phyloP scores from a whole-genome alignment of 345 rosid genomes.

The Laguncularia racemosa region DNA sequence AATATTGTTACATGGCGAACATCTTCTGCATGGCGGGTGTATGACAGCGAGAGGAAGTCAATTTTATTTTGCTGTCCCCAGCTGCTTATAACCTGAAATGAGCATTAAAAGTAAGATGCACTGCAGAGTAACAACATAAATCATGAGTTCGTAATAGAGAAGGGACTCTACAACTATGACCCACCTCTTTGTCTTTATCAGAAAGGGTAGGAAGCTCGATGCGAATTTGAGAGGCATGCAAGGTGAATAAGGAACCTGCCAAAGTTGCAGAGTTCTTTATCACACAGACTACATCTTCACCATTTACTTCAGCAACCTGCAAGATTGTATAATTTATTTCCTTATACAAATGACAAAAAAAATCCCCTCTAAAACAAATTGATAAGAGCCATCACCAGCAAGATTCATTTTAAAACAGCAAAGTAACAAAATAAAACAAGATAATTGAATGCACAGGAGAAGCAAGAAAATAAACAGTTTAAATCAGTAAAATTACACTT shows the following conservation, averaged over 20 bases:
- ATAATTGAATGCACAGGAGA: not conserved
- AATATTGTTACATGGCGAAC: slow-evolving; percentile 60
- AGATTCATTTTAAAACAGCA: too few species aligned
- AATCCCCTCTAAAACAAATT: too few species aligned
- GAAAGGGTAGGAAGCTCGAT: slow-evolving; percentile 86
- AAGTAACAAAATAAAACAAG: too few species aligned
- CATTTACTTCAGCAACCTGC: slow-evolving; percentile 80
- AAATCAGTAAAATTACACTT: too few species aligned
- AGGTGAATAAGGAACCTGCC: slow-evolving; percentile 80
- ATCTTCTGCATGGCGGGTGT: slow-evolving; percentile 91
- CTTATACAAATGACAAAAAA: too few species aligned
- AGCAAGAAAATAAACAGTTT: not conserved
- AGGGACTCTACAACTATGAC: not conserved
- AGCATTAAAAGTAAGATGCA: slow-evolving; percentile 1
- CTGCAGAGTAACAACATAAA: slow-evolving; percentile 6
- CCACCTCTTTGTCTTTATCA: slow-evolving; percentile 86
- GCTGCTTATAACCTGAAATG: slow-evolving; percentile 62
- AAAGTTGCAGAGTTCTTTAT: slow-evolving; percentile 84
- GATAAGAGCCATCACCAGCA: too few species aligned
- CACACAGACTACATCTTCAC: slow-evolving; percentile 72
- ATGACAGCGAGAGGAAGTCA: slow-evolving; percentile 90
- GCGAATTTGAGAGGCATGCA: slow-evolving; percentile 83
- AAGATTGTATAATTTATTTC: too few species aligned
- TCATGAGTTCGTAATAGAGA: not conserved
- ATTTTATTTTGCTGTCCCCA: slow-evolving; percentile 97